phyloP scores from a whole-genome alignment of 352 stramenopile species.

The Phytopythium sindhum region DNA sequence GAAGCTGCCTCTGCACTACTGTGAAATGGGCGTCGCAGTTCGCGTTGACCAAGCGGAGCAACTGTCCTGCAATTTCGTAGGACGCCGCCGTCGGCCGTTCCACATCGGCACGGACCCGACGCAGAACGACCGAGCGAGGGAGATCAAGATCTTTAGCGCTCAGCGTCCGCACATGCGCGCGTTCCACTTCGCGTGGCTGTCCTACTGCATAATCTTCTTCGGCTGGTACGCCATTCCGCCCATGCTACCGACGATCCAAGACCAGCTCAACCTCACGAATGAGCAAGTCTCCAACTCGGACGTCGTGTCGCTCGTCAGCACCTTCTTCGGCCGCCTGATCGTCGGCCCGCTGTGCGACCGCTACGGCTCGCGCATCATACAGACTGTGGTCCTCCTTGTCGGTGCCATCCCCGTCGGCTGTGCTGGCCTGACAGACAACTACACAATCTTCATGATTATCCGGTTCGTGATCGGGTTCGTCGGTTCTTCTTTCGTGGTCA shows the following conservation, averaged over 20 bases:
- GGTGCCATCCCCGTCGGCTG: slow-evolving; percentile 77
- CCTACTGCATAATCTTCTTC: slow-evolving; percentile 93
- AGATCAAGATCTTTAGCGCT: slow-evolving; percentile 29
- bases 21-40: slow-evolving; percentile 1
- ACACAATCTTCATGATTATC: slow-evolving; percentile 64
- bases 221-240: slow-evolving; percentile 92
- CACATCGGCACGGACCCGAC: slow-evolving; percentile 33
- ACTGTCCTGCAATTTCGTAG: neutral
- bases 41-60: neutral
- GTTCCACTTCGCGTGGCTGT: slow-evolving; percentile 90
- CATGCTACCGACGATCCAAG: slow-evolving; percentile 83
- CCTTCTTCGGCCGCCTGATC: slow-evolving; percentile 88
- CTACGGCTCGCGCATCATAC: slow-evolving; percentile 81
- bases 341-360: slow-evolving; percentile 90
- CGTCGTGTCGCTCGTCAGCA: slow-evolving; percentile 82
- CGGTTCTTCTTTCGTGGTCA: slow-evolving; percentile 87
- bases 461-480: slow-evolving; percentile 93
- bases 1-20: neutral
- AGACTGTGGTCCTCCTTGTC: slow-evolving; percentile 64
- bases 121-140: slow-evolving; percentile 21
- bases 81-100: slow-evolving; percentile 8
- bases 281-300: slow-evolving; percentile 88
- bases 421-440: slow-evolving; percentile 71
- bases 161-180: slow-evolving; percentile 22
- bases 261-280: slow-evolving; percentile 74